A percentile compares a stretch with the other conserved stretches of the same genome.
phyloP scores from a whole-genome alignment of 306 rosid species.

The Cucumis melo region DNA sequence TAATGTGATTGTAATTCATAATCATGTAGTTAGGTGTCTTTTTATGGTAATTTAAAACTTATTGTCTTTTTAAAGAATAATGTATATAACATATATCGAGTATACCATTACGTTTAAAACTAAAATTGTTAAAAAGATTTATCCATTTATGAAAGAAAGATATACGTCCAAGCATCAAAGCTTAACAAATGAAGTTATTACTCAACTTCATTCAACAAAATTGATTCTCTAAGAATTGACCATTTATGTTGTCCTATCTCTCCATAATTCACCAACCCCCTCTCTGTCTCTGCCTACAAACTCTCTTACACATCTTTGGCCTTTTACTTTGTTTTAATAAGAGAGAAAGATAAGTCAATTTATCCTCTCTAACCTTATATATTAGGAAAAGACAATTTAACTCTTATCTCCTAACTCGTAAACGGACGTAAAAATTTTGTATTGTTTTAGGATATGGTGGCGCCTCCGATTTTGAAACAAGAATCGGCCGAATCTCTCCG shows the following conservation, averaged over 20 bases:
- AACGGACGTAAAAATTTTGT: neutral
- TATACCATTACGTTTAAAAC: neutral
- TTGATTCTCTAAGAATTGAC: too few relatives aligned
- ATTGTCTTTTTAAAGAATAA: neutral
- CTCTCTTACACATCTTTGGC: too few relatives aligned
- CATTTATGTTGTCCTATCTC: too few relatives aligned
- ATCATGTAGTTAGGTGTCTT: too few relatives aligned
- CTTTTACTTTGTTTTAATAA: too few relatives aligned
- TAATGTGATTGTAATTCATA: too few relatives aligned
- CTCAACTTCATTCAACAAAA: too few relatives aligned
- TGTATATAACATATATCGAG: neutral
- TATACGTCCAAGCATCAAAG: neutral
- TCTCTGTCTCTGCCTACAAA: too few relatives aligned
- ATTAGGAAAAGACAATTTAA: neutral
- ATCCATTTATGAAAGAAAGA: neutral
- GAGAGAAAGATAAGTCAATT: too few relatives aligned
- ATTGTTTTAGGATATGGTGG: neutral
- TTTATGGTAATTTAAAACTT: too few relatives aligned
- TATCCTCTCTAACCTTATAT: neutral
- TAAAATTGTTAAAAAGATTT: neutral
- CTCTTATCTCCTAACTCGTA: too few relatives aligned
- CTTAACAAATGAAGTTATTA: neutral
- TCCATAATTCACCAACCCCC: too few relatives aligned
- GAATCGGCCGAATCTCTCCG: neutral
- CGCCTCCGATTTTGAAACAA: neutral